Percentiles rank a stretch among this genome's conserved stretches.
phyloP scores from a whole-genome alignment of 805 yeast species.

The Isabelozyma rhagii region DNA sequence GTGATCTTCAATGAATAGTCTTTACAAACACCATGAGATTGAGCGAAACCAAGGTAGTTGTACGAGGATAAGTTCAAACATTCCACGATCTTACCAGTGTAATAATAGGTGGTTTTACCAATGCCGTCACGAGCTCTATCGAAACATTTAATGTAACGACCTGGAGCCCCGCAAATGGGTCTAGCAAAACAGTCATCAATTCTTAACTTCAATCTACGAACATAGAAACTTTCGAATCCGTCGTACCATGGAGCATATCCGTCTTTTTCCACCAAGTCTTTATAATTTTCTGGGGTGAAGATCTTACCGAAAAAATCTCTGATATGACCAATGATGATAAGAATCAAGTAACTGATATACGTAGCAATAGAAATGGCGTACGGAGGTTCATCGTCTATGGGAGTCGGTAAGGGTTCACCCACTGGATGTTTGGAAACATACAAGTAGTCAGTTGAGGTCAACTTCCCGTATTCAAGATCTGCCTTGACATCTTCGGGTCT shows the following conservation, averaged over 20 bases:
- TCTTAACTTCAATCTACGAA: conserved; percentile 86
- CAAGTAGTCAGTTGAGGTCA: conserved; percentile 63
- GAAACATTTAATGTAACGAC: conserved; percentile 79
- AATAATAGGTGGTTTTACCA: conserved; percentile 63
- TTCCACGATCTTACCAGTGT: conserved; percentile 71
- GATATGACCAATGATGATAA: conserved; percentile 85
- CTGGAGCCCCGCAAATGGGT: conserved; percentile 97
- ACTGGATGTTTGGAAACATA: conserved; percentile 58
- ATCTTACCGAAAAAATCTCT: conserved; percentile 83
- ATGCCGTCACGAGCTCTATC: conserved; percentile 59
- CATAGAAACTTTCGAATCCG: conserved; percentile 89
- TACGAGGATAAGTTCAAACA: conserved; percentile 87
- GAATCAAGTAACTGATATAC: conserved; percentile 76
- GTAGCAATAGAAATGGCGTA: conserved; percentile 76
- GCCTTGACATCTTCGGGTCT: conserved; percentile 29
- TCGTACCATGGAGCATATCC: conserved; percentile 97
- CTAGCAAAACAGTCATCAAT: conserved; percentile 93
- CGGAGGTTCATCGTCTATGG: conserved; percentile 83
- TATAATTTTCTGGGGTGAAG: conserved; percentile 64
- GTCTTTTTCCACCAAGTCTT: conserved; percentile 67
- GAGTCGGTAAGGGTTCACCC: conserved; percentile 57
- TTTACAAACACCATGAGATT: conserved; percentile 88
- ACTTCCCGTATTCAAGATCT: conserved; percentile 70
- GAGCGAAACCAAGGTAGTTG: conserved; percentile 96
- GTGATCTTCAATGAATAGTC: conserved; percentile 65